Evolutionary conservation across 2,329 filamentous ascomycete species (phyloP), one percentile per base, ranked within the genome.

Genomic region (Aureobasidium sp.): DNA sequence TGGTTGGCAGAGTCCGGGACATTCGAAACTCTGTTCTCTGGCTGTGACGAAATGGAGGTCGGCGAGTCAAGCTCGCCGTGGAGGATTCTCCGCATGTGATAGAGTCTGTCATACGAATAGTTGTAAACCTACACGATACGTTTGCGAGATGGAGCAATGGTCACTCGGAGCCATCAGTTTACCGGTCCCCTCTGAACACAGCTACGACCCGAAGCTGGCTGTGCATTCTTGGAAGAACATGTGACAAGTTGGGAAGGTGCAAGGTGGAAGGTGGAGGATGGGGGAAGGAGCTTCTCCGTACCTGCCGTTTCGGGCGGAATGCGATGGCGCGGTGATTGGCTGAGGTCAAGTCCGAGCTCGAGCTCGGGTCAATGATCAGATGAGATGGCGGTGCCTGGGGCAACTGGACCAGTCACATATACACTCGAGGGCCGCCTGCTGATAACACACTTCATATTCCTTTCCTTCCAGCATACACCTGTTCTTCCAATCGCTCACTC

Each of bases 261-360:
- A n/a, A n/a, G n/a, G n/a, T n/a, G 37, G 17, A 19, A 43, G 19
- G 23, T 53, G 49, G 49, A 42, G 23, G 25, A 21, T 40, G 35
- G 11, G 29, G 13, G 29, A 31, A 29, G 43, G 31, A 47, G 40
- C 33, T 47, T 27, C 54, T 47, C 42, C 54, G 35, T 42, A 49
- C 45, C 55, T 59, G 55, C 55, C 55, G 43, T 59, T 59, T 59
- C 33, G 29, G 27, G 45, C 55, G 53, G 38, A 42, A 59, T 50
- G 55, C 53, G 53, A 57, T 57, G 53, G 38, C 27, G 13, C 53
- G 53, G 53, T 57, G 53, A 57, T 57, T 57, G 53, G 53, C 4
- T 17, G 53, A 17, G 11, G 38, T 37, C 45, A 46, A 57, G 53
- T 57, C 53, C 53, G 53, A 45, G 29, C 25, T 43, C 51, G 27